Base-by-base conservation (phyloP, 768 basidiomycete species). In the Tylopilus sp. region DNA sequence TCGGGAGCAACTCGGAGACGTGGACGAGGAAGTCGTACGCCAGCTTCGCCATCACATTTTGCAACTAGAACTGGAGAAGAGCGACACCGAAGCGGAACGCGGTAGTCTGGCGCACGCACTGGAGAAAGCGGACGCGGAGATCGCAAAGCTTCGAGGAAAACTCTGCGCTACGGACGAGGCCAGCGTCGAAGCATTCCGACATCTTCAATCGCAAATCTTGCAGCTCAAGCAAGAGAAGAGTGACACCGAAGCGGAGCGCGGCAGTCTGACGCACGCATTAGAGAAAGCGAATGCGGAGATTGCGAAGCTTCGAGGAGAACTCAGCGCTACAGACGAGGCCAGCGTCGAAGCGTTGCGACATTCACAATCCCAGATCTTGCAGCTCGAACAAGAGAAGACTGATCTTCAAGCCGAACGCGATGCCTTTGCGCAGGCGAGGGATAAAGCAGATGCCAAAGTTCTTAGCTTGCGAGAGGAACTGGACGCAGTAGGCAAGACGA, bases 11-110 rank as follows among this genome's bases (percentile, higher is more conserved):
- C 31, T 31, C 12, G 31, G 31, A 10, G 14, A 31, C 14, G 14
- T 3, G 31, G 31, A 31, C 14, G 31, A 31, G 12, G 31, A 31
- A 12, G 37, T 21, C 9, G 8, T 95, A 60, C 76, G 85, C 37
- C 81, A 82, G 69, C 77, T 96, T 43, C 89, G 94, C 60, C 69
- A 78, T 7, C 85, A 89, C 60, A 89, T 96, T 53, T 78, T 79
- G 8, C 76, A 78, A n/a, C 73, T 94, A 30, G 85, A 89, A 64
- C 71, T 76, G 28, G 87, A 87, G 70, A 82, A 79, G 67, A 61
- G 58, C 10, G 79, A 82, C 4, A 73, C 74, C 69, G 59, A 65
- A 52, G 71, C 66, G 45, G 73, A 87, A 61, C 72, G 83, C 10
- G 74, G 72, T 50, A 63, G 78, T 41, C 52, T 72, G 19, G 25